Base-by-base conservation (phyloP, 441 rosid species). In the Hypseocharis bilobata region DNA sequence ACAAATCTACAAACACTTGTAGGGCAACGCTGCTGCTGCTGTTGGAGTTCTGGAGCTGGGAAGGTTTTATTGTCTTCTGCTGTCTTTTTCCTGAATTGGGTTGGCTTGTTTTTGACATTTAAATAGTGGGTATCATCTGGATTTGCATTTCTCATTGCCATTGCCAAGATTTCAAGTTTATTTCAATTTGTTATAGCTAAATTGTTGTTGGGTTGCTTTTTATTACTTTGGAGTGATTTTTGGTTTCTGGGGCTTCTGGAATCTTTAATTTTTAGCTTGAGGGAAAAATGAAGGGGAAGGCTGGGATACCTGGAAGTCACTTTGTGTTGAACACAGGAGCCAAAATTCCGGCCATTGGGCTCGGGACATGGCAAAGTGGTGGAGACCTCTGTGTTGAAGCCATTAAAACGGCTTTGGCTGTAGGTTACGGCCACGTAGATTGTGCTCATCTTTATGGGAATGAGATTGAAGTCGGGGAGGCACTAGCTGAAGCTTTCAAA, bases 361-460 rank as follows among this genome's bases (percentile, higher is more conserved):
- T 84, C 25, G 88, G 88, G 60, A 84, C 88, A 55, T 84, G 88
- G 88, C 88, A 84, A 71, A 84, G 69, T 64, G 88, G 79, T 17
- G 88, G 88, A 16, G 85, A 82, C 62, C 85, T 82, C 10, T 84
- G 88, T 63, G 80, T 78, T 52, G 80, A 78, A 32, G 85, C 88
- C 0, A 76, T 84, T 7, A 82, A 82, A 73, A 78, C 78, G 1
- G 85, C 88, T 28, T 75, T 84, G 67, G 73, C 80, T 3, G 80
- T 77, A 10, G 88, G 88, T 17, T 84, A 84, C 67, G 82, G 84
- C 54, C 84, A 82, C 36, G 80, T 82, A 22, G 88, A 84, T 70
- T 84, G 86, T 47, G 88, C 88, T 28, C 88, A 82, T 82, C 83
- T 84, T 2, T 84, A 84, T 67, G 88, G 86, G 19, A 84, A 80